Base-by-base conservation (phyloP, 495 filamentous ascomycete genomes). In the Polyplosphaeria fusca region DNA sequence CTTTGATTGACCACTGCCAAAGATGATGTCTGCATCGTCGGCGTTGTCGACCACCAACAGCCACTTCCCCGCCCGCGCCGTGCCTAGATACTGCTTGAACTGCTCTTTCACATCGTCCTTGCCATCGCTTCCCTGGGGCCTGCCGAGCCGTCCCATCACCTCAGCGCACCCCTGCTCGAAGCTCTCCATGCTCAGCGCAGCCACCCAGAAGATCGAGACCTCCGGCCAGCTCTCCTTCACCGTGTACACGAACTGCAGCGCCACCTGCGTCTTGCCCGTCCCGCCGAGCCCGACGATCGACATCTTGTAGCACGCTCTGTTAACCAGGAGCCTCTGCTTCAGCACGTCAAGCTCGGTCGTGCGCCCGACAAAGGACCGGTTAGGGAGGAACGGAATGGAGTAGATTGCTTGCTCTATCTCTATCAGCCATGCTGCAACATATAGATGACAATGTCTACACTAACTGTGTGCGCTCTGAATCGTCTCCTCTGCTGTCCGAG, bases 261-360 rank as follows among this genome's bases (percentile, higher is more conserved):
- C 62, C 5, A 65, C 18, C 26, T 65, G 62, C 14, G 62, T 65
- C 39, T 65, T 65, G n/a, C n/a, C n/a, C n/a, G n/a, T n/a, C n/a
- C n/a, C n/a, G n/a, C n/a, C n/a, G n/a, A n/a, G n/a, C n/a, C 62
- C 51, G 11, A 44, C 46, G 24, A 65, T 43, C 0, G 52, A 55
- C 47, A 62, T 51, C 30, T 64, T 61, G 24, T 55, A 24, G 50
- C 61, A 64, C 0, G 37, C 50, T 32, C 20, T 35, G 24, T 57
- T n/a, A 2, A 55, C 40, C n/a, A 64, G 20, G 0, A 64, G 57
- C 44, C 25, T 55, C 25, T 64, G 32, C 22, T 55, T 52, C 16
- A 64, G 48, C 28, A 48, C 23, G 14, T 56, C 26, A 16, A 64
- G 61, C 32, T 55, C 42, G 9, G 2, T 22, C n/a, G 14, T 40